Base-by-base conservation (phyloP, 352 stramenopile species). In the Globisporangium sylvaticum region DNA sequence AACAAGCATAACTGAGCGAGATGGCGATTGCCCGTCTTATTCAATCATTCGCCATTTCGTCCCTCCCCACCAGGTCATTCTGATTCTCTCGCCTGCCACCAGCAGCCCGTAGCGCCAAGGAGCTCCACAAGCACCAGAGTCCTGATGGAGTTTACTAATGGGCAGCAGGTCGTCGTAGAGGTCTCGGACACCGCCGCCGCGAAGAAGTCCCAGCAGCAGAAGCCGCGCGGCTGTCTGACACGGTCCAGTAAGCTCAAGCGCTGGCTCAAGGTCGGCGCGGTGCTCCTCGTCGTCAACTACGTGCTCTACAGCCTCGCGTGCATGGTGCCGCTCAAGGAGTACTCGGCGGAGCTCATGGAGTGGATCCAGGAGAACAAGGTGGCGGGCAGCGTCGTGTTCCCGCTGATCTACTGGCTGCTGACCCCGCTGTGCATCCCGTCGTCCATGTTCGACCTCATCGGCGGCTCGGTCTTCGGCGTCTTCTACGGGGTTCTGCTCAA, bases 371-470 rank as follows among this genome's bases (percentile, higher is more conserved):
- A 39, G 31, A 79, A 90, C 66, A 78, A 74, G 2, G 58, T 68
- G 0, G 74, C 72, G 14, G 81, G 81, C 0, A 73, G 74, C n/a
- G 56, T 88, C 29, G 64, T 90, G n/a, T 68, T 90, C 18, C 81
- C 79, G 24, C 62, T 92, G n/a, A 53, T 84, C 29, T 75, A 89
- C 53, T 78, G 71, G 27, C 42, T 89, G 10, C 71, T 79, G 32
- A 87, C 89, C 32, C 83, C 81, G 61, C 68, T 90, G 24, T 88
- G 81, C 58, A 81, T 92, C 61, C 83, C 83, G 25, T 83, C 81
- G 37, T 83, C 83, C 3, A 74, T 89, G 55, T 82, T 91, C 58
- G 83, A 92, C 64, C 79, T 89, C 31, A 65, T 88, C 22, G 78
- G 74, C 14, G 83, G 83, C 34, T 93, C 81, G 22, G 75, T 90